Conservation (phyloP, 257 asterid species). For the Haberlea rhodopensis region DNA sequence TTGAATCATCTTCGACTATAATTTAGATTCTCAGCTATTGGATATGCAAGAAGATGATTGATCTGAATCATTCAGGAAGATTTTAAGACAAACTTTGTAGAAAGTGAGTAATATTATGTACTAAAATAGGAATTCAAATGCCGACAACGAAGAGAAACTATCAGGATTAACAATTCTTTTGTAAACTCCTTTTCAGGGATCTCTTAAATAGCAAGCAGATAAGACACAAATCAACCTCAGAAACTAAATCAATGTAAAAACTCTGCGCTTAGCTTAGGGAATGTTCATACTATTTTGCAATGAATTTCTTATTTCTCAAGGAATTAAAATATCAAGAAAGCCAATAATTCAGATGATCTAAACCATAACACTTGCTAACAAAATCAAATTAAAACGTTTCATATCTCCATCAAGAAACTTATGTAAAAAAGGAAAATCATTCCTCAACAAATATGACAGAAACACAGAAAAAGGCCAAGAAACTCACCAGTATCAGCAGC, state of each 20-base stretch:
- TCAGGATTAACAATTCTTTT: too few relatives aligned
- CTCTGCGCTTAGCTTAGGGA: not conserved
- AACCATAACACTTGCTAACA: too few relatives aligned
- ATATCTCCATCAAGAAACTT: too few relatives aligned
- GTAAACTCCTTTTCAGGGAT: too few relatives aligned
- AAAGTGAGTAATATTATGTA: not conserved
- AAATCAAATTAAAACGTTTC: too few relatives aligned
- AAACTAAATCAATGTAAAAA: too few relatives aligned
- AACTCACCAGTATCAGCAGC: constrained; percentile 28
- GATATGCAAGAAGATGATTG: not conserved
- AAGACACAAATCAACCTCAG: not conserved
- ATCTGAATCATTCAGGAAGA: constrained; percentile 15
- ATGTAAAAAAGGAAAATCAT: not conserved
- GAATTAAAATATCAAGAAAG: constrained; percentile 15
- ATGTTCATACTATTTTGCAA: not conserved
- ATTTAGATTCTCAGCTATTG: not conserved
- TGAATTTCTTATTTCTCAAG: too few relatives aligned
- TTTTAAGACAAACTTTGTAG: constrained; percentile 6
- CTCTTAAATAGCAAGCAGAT: too few relatives aligned
- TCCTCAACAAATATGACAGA: not conserved
- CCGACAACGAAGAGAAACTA: not conserved
- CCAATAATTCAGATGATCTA: not conserved
- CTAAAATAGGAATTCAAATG: not conserved
- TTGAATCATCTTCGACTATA: constrained; percentile 37
- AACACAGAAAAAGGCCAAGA: constrained; percentile 20